A percentile compares a stretch with the other conserved stretches of the same genome.
phyloP scores from a whole-genome alignment of 2,329 filamentous ascomycete species.

The Aphanocladium album region DNA sequence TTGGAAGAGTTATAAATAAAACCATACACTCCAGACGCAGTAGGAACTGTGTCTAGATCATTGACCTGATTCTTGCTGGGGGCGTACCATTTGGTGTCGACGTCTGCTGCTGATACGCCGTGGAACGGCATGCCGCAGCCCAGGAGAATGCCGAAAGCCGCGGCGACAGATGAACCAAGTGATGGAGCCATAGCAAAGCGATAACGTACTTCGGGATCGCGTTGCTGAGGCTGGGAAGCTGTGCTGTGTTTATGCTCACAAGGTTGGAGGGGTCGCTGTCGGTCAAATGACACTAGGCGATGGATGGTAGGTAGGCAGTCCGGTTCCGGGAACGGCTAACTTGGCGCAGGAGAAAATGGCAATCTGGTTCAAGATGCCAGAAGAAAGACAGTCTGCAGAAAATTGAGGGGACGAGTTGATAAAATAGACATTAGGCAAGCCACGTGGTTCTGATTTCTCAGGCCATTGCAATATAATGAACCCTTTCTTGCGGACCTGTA shows the following conservation, averaged over 20 bases:
- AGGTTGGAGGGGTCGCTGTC: background rate
- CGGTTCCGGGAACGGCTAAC: background rate
- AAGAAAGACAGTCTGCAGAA: background rate
- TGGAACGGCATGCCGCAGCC: slow-evolving; percentile 5
- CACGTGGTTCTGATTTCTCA: background rate
- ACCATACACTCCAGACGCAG: slow-evolving; percentile 60
- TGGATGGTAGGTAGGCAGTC: background rate
- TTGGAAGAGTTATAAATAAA: slow-evolving; percentile 67
- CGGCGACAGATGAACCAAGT: background rate
- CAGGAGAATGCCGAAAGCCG: slow-evolving; percentile 8
- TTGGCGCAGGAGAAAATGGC: background rate
- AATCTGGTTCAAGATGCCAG: background rate
- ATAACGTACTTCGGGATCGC: too few species aligned
- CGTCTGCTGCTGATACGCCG: slow-evolving; percentile 14
- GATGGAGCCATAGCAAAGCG: background rate
- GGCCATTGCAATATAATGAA: background rate
- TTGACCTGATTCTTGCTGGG: slow-evolving; percentile 55
- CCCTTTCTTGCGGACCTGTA: too few species aligned
- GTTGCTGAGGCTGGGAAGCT: background rate
- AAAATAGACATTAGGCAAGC: background rate
- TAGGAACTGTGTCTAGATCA: slow-evolving; percentile 52
- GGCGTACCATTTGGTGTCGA: slow-evolving; percentile 52
- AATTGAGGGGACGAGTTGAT: background rate
- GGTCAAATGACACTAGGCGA: background rate
- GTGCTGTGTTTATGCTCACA: background rate